phyloP scores from a whole-genome alignment of 2,329 filamentous ascomycete genomes.

The Microdochium nivale region DNA sequence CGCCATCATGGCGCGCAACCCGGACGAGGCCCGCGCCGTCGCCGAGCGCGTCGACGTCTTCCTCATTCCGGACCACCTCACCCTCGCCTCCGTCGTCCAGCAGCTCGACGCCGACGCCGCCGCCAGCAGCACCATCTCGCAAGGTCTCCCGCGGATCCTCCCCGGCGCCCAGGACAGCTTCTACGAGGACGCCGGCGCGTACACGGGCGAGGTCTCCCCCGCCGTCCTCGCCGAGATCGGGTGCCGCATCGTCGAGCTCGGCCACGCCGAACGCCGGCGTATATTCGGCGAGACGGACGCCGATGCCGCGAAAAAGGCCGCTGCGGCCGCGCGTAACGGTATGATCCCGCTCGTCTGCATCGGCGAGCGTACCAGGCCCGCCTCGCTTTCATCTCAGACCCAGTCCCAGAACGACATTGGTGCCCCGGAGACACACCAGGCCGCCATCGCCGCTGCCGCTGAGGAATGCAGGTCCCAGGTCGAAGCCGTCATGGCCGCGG shows the following conservation, averaged over 20 bases:
- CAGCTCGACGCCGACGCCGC: constrained; percentile 31
- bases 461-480: constrained; percentile 61
- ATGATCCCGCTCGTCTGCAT: constrained; percentile 75
- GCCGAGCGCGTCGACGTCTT: not conserved
- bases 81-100: constrained; percentile 14
- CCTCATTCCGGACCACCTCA: constrained; percentile 1
- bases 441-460: constrained; percentile 48
- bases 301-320: constrained; percentile 58
- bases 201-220: constrained; percentile 71
- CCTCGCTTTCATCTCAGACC: constrained; percentile 28
- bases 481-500: constrained; percentile 47
- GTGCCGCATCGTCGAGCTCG: constrained; percentile 66
- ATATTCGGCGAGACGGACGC: constrained; percentile 70
- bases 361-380: constrained; percentile 51
- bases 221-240: constrained; percentile 58
- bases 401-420: constrained; percentile 21
- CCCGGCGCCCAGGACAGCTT: constrained; percentile 72
- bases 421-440: constrained; percentile 6
- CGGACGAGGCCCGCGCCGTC: constrained; percentile 15
- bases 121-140: constrained; percentile 10
- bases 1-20: constrained; percentile 31
- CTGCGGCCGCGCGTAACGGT: constrained; percentile 57
- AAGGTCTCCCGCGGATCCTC: constrained; percentile 30
- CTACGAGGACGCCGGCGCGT: constrained; percentile 62
- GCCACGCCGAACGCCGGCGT: constrained; percentile 69